Evolutionary conservation across 345 rosid genomes (phyloP).

Genomic region (Kernera saxatilis): DNA sequence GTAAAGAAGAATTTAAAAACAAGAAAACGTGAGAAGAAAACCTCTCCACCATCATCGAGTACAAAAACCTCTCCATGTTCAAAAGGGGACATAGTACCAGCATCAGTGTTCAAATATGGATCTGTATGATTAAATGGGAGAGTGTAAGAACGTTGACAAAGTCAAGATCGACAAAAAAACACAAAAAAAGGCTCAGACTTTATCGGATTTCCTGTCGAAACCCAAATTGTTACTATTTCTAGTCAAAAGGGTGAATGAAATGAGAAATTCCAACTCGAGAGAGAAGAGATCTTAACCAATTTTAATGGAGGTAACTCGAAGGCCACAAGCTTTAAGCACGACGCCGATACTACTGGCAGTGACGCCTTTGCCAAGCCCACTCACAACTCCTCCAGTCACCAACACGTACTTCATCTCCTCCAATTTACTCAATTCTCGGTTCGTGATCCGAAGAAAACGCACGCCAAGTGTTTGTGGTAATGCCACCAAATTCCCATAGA

Average conservation of each 20-base stretch:
- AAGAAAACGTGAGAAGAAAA: slow-evolving; percentile 17
- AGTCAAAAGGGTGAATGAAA: not conserved
- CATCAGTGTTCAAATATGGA: slow-evolving; percentile 91
- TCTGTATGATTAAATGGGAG: slow-evolving; percentile 36
- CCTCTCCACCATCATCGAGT: slow-evolving; percentile 99
- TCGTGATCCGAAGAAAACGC: slow-evolving; percentile 17
- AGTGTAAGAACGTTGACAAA: not conserved
- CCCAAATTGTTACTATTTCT: not conserved
- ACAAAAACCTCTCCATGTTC: slow-evolving; percentile 98
- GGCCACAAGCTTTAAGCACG: slow-evolving; percentile 91
- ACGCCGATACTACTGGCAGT: slow-evolving; percentile 97
- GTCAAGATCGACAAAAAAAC: not conserved
- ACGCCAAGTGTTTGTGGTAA: slow-evolving; percentile 39
- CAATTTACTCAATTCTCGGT: not conserved
- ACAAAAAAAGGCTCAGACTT: not conserved
- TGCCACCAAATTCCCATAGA: too few relatives aligned
- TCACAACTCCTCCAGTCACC: slow-evolving; percentile 95
- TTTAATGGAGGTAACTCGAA: slow-evolving; percentile 95
- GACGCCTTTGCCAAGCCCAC: slow-evolving; percentile 98
- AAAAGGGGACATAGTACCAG: slow-evolving; percentile 99
- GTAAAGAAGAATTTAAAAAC: not conserved
- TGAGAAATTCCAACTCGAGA: not conserved
- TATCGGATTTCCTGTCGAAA: not conserved
- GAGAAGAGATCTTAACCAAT: slow-evolving; percentile 48
- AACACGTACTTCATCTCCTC: slow-evolving; percentile 79